Base-by-base conservation (phyloP, 1,284 basidiomycete species). In the Moniliophthora roreri region DNA sequence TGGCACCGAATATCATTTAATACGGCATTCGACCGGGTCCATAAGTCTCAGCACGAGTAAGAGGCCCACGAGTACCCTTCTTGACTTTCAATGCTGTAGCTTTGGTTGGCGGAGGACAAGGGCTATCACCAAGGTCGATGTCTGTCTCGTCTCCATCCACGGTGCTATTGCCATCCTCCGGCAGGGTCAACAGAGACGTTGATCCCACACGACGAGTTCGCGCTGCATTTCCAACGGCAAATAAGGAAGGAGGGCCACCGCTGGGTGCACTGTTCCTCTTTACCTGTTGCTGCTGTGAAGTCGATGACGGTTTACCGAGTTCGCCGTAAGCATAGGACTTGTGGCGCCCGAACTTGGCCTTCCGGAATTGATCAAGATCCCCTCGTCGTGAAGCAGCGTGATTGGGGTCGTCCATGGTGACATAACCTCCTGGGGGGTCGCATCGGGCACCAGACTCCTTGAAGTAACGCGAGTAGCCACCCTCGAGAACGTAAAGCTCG, bases 401-500 rank as follows among this genome's bases (percentile, higher is more conserved):
- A 38, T 80, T 79, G 0, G 95, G 94, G 66, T 98, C 95, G 64
- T 98, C 93, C 96, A 99, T 99, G 16, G 79, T 83, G 36, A 97
- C 85, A 68, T 99, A 99, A 1, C 81, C 87, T 4, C 44, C 40
- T 21, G 74, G 76, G 0, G 94, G 95, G 52, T 90, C 77, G 74
- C 95, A 98, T 40, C 87, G 85, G 44, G 71, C 63, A 1, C 82
- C 75, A 54, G 81, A 87, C 37, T 74, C 70, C 62, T 85, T 81
- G 76, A 81, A 98, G 73, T 95, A 99, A 50, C 84, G 81, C 62
- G 85, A 92, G 71, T 98, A 99, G 6, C 96, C 96, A 42, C 97
- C 97, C 69, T 97, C 91, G 6, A 99, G 82, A 59, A 99, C 85
- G 76, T 99, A 99, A 4, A 99, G 82, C 71, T 99, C 96, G 0